Base-by-base conservation (phyloP, 805 yeast genomes). In the Saccharomyces cerevisiae region DNA sequence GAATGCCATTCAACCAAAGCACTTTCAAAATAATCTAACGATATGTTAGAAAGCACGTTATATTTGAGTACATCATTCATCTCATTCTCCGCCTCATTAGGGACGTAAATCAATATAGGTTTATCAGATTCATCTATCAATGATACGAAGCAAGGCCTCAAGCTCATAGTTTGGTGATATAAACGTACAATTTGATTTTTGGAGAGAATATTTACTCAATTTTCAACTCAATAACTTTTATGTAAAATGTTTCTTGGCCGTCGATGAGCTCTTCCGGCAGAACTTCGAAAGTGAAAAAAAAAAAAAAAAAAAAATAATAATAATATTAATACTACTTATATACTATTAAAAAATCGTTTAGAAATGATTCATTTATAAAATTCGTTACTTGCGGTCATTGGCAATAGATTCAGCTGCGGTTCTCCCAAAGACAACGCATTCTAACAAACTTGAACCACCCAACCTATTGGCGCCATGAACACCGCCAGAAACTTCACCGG, bases 401-500 rank as follows among this genome's bases (percentile, higher is more conserved):
- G 62, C 65, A 49, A 70, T 66, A 13, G 63, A 57, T 29, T 68
- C 55, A 2, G 81, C 83, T 21, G 80, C 83, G 13, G 77, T 72
- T 55, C 74, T 73, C 3, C 85, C 85, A 65, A 78, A 82, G 0
- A 82, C 85, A 6, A 80, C 85, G 71, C 85, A 81, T 59, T 79
- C 83, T 31, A 82, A 67, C 46, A 82, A 69, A 48, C 82, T 76
- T 11, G 82, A 76, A 0, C 86, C 87, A 30, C 82, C 83, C 28
- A 84, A 67, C 66, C 87, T 75, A 60, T 81, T 81, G 14, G 73
- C 76, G 10, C 89, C 89, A 63, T 83, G 88, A 4, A 83, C 79
- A 47, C 87, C 89, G 21, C 87, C 88, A 49, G 84, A 78, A 22
- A 81, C 78, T 64, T 84, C 89, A 13, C 89, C 89, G 22, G 79